These are phyloP conservation scores for Yamadazyma dushanensis DNA, from an alignment of 1,139 yeast genomes.

Conservation along the genomic window DNA sequence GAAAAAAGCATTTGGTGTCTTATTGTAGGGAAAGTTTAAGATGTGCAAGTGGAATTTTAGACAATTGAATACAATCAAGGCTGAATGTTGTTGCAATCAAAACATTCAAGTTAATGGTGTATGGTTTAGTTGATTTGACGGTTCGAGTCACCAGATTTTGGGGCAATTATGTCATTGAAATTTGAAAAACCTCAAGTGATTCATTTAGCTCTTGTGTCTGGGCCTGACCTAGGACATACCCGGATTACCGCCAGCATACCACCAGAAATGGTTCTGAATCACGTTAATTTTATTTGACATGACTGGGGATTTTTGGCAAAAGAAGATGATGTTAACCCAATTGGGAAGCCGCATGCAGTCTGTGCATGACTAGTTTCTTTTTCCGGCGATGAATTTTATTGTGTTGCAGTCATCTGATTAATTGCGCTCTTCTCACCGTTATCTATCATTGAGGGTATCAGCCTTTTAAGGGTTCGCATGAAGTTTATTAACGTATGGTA, in stretches of 20 bases:
- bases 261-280: too few relatives aligned
- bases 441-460: not conserved
- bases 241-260: not conserved
- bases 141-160: too few relatives aligned
- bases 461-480: too few relatives aligned
- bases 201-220: not conserved
- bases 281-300: too few relatives aligned
- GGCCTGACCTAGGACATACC: not conserved
- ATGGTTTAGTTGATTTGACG: too few relatives aligned
- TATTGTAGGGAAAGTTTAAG: slow-evolving; percentile 1
- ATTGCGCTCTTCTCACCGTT: slow-evolving; percentile 2
- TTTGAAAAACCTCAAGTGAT: too few relatives aligned
- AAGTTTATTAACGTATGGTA: too few relatives aligned
- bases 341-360: not conserved
- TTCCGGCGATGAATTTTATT: slow-evolving; percentile 1
- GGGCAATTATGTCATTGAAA: too few relatives aligned
- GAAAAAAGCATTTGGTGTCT: slow-evolving; percentile 3
- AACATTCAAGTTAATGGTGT: too few relatives aligned
- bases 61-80: too few relatives aligned
- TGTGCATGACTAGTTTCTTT: slow-evolving; percentile 4
- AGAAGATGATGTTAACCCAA: not conserved
- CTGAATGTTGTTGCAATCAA: too few relatives aligned
- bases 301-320: slow-evolving; percentile 1
- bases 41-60: not conserved
- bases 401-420: not conserved